These are phyloP conservation scores for Anisodus acutangulus DNA, from an alignment of 257 asterid species.

Conservation along the genomic window DNA sequence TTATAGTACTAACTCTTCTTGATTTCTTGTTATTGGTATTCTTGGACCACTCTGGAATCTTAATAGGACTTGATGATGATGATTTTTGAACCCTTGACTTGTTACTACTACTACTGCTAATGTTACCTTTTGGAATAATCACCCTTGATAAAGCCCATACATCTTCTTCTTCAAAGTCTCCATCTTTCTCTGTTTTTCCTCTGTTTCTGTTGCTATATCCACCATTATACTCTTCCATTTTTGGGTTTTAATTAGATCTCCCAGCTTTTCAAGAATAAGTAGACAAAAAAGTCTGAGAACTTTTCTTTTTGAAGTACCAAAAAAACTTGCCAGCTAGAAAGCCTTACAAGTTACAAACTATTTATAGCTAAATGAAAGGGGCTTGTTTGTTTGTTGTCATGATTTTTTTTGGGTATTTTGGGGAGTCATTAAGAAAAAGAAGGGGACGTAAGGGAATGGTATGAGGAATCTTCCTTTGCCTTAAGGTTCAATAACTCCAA, in stretches of 20 bases:
- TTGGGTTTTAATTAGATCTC: not conserved
- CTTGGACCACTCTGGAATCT: conserved; percentile 46
- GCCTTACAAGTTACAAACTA: not conserved
- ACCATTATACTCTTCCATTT: conserved; percentile 36
- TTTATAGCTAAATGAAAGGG: not conserved
- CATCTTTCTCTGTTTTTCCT: conserved; percentile 35
- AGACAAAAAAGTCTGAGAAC: not conserved
- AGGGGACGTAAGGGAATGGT: conserved; percentile 35
- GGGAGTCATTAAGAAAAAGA: conserved; percentile 23
- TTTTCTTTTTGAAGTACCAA: not conserved
- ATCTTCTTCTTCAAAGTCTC: conserved; percentile 54
- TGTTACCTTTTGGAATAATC: not conserved
- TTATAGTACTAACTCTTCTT: conserved; percentile 8
- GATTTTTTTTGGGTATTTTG: not conserved
- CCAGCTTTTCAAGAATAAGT: not conserved
- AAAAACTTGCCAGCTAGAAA: conserved; percentile 15
- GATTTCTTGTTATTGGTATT: conserved; percentile 34
- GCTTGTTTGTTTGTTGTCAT: not conserved
- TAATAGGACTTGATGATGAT: conserved; percentile 36
- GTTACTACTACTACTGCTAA: not conserved
- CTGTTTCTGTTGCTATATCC: conserved; percentile 19
- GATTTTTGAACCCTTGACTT: not conserved
- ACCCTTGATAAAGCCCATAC: conserved; percentile 44
- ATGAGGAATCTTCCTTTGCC: conserved; percentile 43
- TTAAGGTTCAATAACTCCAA: not conserved